Evolutionary conservation across 176 grass and related monocot species (phyloP), one percentile per base, ranked within the genome.

Genomic region (Avena insularis): DNA sequence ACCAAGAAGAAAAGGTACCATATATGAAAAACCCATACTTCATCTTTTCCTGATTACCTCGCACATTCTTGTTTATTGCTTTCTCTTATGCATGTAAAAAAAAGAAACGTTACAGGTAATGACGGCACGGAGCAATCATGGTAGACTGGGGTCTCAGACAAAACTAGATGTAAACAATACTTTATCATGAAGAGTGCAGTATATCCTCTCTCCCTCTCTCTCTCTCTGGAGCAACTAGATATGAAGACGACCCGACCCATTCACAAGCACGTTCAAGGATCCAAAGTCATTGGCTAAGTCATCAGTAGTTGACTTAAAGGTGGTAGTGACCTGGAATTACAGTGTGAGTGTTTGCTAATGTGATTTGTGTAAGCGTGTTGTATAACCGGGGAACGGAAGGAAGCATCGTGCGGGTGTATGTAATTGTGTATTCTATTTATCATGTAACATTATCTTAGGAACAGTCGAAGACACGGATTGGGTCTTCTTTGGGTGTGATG

Each of bases 1-100:
- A 96, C 88, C 79, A 98, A 98, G 89, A 90, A 91, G 82, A 98
- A 96, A 92, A 98, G 96, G 96, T 98, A 91, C 0, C n/a, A 1
- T 9, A 35, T 17, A 6, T 3, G 9, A 46, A 89, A 89, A 58
- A 16, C n/a, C 56, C 50, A 27, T 29, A 4, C 13, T 46, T 75
- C 10, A 61, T 12, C 12, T 60, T 10, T 23, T 75, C 20, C 1
- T 69, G 56, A 57, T 9, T 48, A 35, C 2, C 57, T 78, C 4
- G 33, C 46, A 53, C 60, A 20, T 29, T 73, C 63, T 57, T 83
- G 36, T 49, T 64, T 54, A 67, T 57, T 1, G 3, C 15, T 45
- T 80, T 20, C 55, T 51, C 80, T 77, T 50, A 88, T 62, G 84
- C 82, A 74, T 79, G 82, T 75, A 36, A 81, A 85, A 84, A 55